Percentiles rank a stretch among this genome's conserved stretches.
Conservation (phyloP, 2,329 filamentous ascomycete genomes). For the Cryoendolithus antarcticus region DNA sequence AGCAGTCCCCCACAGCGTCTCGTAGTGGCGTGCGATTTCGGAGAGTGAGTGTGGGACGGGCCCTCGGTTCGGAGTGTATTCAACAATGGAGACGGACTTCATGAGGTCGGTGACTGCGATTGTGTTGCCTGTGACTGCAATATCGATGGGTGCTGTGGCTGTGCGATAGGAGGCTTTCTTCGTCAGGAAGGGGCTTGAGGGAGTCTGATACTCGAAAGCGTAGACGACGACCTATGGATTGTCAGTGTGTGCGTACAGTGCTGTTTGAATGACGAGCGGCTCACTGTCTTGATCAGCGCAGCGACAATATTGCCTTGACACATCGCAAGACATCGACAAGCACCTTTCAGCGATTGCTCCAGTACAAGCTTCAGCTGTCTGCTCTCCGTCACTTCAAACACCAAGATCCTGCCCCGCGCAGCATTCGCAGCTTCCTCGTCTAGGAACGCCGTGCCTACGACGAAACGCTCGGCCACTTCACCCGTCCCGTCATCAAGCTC, state of each 20-base stretch:
- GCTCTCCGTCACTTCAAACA: constrained; percentile 70
- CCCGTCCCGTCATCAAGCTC: constrained; percentile 52
- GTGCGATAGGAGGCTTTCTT: constrained; percentile 69
- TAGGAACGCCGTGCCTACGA: constrained; percentile 80
- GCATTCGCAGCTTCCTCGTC: constrained; percentile 44
- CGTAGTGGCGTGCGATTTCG: constrained; percentile 69
- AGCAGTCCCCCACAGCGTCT: constrained; percentile 71
- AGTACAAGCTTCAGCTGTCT: constrained; percentile 61
- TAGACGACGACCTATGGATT: constrained; percentile 44
- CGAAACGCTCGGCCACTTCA: constrained; percentile 60
- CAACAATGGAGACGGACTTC: constrained; percentile 74
- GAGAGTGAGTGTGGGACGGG: constrained; percentile 46
- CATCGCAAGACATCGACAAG: constrained; percentile 66
- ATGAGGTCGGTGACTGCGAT: constrained; percentile 86
- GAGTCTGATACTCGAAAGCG: constrained; percentile 41
- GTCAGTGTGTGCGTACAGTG: constrained; percentile 9
- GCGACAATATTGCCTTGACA: constrained; percentile 69
- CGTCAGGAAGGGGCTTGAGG: constrained; percentile 44
- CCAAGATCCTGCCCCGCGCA: constrained; percentile 64
- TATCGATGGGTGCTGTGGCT: constrained; percentile 69
- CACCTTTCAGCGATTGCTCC: constrained; percentile 59
- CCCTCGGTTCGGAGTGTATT: constrained; percentile 51
- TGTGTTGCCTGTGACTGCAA: constrained; percentile 59
- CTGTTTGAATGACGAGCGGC: constrained; percentile 10
- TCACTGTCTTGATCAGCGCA: constrained; percentile 76